Evolutionary conservation across 192 early-diverging fungal genomes (phyloP).

Genomic region (Linnemannia zychae): DNA sequence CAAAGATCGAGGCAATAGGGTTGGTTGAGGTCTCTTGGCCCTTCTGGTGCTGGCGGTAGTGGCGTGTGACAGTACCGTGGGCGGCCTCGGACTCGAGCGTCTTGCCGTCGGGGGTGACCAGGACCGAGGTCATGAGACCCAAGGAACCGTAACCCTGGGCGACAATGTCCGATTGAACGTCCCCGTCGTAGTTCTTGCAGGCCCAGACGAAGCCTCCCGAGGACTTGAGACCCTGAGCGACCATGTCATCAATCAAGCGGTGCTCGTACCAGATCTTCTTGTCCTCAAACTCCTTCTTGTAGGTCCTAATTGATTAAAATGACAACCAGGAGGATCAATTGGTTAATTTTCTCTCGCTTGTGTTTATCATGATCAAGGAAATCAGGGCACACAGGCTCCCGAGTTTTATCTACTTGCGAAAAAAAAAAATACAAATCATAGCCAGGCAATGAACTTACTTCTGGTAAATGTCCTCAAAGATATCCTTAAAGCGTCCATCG

Average conservation of each 20-base stretch:
- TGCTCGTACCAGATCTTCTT: conserved; percentile 97
- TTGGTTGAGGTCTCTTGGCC: conserved; percentile 96
- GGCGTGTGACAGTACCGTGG: conserved; percentile 94
- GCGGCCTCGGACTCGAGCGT: conserved; percentile 97
- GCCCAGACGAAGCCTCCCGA: conserved; percentile 94
- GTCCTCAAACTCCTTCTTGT: conserved; percentile 85
- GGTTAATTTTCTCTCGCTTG: background rate
- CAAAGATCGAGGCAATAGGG: conserved; percentile 97
- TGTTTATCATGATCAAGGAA: background rate
- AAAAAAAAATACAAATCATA: background rate
- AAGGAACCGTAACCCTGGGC: conserved; percentile 95
- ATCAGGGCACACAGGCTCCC: background rate
- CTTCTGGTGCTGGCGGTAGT: conserved; percentile 95
- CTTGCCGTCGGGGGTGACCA: conserved; percentile 91
- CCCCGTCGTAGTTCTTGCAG: conserved; percentile 95
- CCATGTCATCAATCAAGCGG: conserved; percentile 98
- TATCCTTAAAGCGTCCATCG: conserved; percentile 99
- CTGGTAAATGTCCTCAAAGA: conserved; percentile 93
- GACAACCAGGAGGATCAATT: background rate
- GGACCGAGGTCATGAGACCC: conserved; percentile 97
- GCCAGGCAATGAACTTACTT: conserved; percentile 14
- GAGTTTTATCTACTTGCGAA: background rate
- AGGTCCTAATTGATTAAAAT: conserved; percentile 62
- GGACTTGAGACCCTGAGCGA: conserved; percentile 95
- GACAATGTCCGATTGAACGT: conserved; percentile 95